These are phyloP conservation scores for Emergomyces pasteurianus DNA, from an alignment of 2,329 filamentous ascomycete species.

Conservation along the genomic window DNA sequence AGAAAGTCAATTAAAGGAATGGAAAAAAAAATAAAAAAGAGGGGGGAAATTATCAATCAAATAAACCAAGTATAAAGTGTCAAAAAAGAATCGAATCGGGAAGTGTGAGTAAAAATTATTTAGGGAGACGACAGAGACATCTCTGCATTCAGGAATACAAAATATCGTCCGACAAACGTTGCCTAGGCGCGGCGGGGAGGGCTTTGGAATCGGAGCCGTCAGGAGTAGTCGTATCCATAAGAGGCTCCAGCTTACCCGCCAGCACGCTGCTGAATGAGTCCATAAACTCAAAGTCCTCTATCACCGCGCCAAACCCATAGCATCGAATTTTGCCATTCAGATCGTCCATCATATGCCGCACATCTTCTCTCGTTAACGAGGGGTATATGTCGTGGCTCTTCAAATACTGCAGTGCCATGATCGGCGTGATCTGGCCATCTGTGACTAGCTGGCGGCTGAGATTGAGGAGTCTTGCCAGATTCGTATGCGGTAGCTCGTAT, in stretches of 20 bases:
- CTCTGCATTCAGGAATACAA: slow-evolving; percentile 10
- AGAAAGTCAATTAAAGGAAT: too few species aligned
- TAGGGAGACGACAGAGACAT: not conserved
- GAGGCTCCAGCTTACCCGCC: slow-evolving; percentile 37
- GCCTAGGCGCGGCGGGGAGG: not conserved
- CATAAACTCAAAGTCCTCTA: slow-evolving; percentile 53
- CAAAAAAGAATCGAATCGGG: not conserved
- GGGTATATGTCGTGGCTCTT: slow-evolving; percentile 56
- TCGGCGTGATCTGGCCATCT: slow-evolving; percentile 74
- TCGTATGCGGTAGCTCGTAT: slow-evolving; percentile 64
- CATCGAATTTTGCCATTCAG: slow-evolving; percentile 73
- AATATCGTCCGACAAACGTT: not conserved
- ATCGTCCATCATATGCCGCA: slow-evolving; percentile 59
- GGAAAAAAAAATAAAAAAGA: too few species aligned
- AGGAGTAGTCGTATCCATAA: not conserved
- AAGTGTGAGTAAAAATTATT: not conserved
- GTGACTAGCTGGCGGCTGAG: slow-evolving; percentile 72
- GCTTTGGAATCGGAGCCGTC: not conserved
- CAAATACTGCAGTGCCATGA: slow-evolving; percentile 87
- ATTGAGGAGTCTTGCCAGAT: slow-evolving; percentile 70
- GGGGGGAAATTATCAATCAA: too few species aligned
- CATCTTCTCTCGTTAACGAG: slow-evolving; percentile 56
- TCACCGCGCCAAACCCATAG: slow-evolving; percentile 67
- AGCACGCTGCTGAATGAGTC: slow-evolving; percentile 67
- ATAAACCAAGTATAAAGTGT: not conserved